phyloP scores from a whole-genome alignment of 495 filamentous ascomycete genomes.

The Penicillium mononematosum region DNA sequence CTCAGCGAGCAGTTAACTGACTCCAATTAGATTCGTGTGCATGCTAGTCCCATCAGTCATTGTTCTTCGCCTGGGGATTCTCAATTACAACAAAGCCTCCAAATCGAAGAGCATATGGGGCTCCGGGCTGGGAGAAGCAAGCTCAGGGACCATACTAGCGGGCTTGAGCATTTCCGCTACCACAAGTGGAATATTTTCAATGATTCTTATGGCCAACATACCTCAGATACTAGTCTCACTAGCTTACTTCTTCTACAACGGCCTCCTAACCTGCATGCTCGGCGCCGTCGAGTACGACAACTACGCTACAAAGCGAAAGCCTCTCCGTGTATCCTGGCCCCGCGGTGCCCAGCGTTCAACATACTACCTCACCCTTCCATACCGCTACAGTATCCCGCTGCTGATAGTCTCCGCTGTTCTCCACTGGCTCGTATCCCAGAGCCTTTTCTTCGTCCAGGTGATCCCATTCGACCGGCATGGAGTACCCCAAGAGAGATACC shows the following conservation, averaged over 20 bases:
- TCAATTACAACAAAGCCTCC: not conserved
- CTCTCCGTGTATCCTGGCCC: conserved; percentile 49
- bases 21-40: not conserved
- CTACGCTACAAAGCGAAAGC: conserved; percentile 29
- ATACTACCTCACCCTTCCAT: conserved; percentile 44
- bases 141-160: not conserved
- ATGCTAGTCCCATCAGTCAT: not conserved
- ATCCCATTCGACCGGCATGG: conserved; percentile 15
- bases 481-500: not conserved
- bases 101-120: not conserved
- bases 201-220: conserved; percentile 28
- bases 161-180: not conserved
- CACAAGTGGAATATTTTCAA: not conserved
- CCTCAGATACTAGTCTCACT: conserved; percentile 47
- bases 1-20: not conserved
- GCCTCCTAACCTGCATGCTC: conserved; percentile 43
- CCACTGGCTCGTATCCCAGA: conserved; percentile 47
- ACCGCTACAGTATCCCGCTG: conserved; percentile 39
- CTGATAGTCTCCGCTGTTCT: conserved; percentile 24
- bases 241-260: conserved; percentile 42
- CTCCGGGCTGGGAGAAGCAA: not conserved
- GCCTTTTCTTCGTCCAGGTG: conserved; percentile 34
- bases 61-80: not conserved
- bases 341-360: conserved; percentile 42
- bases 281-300: conserved; percentile 34